Evolutionary conservation across 306 rosid genomes (phyloP), one percentile per base, ranked within the genome.

Genomic region (Dalbergia cochinchinensis): DNA sequence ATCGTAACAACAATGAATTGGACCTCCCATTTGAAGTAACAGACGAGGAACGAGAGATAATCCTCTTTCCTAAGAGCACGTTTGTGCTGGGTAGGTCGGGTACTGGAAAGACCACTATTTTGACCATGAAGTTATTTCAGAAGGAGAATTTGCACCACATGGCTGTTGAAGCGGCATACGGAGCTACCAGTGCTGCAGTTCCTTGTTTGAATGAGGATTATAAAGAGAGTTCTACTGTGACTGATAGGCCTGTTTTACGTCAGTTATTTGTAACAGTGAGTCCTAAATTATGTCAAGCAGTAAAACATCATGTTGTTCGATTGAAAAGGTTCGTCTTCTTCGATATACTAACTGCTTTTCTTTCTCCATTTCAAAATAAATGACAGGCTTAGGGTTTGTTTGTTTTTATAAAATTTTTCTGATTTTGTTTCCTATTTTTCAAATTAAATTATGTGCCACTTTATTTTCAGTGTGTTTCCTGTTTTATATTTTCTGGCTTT

Each of bases 251-350:
- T 3, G 76, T 78, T 37, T 73, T 91, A 50, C 88, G 54, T 73
- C 98, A 93, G 74, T 77, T 93, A 53, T 93, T 93, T 76, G 91
- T 91, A 62, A 93, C 98, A 42, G 91, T 93, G 65, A 93, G 97
- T 83, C 97, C 93, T 15, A 90, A 91, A 68, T 77, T 91, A 37
- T 91, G 98, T 74, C 80, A 74, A 55, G 94, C 90, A 4, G 91
- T 93, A 11, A 91, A 89, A 73, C 87, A 86, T 42, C 91, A 91
- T 50, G 88, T 93, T 72, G 77, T 73, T 64, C 76, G 91, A 79
- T 75, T 93, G 81, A 89, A 84, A 91, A 89, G 94, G 98, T 91
- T 60, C 12, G 71, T 9, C 37, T 60, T 82, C 39, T 81, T 7
- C 7, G 11, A 33, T 15, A 11, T n/a, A 15, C 22, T 15, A 26